Conservation (phyloP, 495 filamentous ascomycete species). For the Penicillium coffeae region DNA sequence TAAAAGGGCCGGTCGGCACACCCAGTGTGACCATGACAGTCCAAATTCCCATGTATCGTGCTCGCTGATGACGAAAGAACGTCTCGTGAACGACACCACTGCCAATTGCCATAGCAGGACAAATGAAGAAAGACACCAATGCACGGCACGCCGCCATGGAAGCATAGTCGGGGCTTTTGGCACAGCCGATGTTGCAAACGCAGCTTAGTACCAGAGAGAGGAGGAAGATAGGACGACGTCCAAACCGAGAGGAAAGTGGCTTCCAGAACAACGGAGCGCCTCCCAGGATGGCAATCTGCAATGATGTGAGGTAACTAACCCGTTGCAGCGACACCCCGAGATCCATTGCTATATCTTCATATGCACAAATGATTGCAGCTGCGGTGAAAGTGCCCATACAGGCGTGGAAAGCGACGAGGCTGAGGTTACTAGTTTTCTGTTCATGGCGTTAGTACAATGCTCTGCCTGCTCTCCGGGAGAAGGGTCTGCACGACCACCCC, state of each 20-base stretch:
- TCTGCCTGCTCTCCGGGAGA: background rate
- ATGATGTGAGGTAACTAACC: slow-evolving; percentile 48
- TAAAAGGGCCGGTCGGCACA: slow-evolving; percentile 46
- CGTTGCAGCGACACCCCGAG: slow-evolving; percentile 39
- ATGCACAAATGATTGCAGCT: slow-evolving; percentile 51
- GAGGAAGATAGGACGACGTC: slow-evolving; percentile 50
- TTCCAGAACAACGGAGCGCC: slow-evolving; percentile 52
- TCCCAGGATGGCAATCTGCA: slow-evolving; percentile 52
- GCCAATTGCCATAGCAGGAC: slow-evolving; percentile 50
- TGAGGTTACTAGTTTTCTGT: slow-evolving; percentile 50
- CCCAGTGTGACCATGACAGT: slow-evolving; percentile 53
- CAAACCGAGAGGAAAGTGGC: slow-evolving; percentile 51
- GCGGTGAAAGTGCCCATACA: slow-evolving; percentile 57
- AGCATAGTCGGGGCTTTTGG: slow-evolving; percentile 37
- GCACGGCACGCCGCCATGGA: slow-evolving; percentile 46
- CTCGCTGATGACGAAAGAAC: slow-evolving; percentile 48
- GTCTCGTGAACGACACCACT: slow-evolving; percentile 52
- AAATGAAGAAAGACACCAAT: slow-evolving; percentile 51
- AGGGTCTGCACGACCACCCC: no score
- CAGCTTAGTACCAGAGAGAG: slow-evolving; percentile 43
- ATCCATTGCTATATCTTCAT: slow-evolving; percentile 42
- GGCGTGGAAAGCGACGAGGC: slow-evolving; percentile 54
- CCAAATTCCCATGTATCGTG: slow-evolving; percentile 53
- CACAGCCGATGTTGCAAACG: slow-evolving; percentile 46
- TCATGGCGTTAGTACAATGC: background rate